Evolutionary conservation across 345 rosid species (phyloP).

Genomic region (Eucalyptus marginata): DNA sequence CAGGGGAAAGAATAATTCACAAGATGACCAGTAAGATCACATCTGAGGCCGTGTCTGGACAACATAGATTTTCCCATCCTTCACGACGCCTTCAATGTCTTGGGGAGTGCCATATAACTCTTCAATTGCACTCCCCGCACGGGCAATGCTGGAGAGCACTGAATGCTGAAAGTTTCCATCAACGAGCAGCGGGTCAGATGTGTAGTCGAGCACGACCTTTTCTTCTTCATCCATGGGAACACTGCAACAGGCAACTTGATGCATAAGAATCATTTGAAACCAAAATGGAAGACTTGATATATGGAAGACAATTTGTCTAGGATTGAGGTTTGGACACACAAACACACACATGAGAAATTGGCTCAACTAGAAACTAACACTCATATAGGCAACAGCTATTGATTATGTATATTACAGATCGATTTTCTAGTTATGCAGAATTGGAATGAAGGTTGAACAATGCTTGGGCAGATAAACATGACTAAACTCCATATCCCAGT

Average conservation of each 20-base stretch:
- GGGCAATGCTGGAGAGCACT: slow-evolving; percentile 69
- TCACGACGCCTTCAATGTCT: slow-evolving; percentile 92
- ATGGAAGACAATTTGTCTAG: background rate
- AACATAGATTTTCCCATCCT: slow-evolving; percentile 77
- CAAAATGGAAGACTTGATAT: too few relatives aligned
- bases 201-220: slow-evolving; percentile 62
- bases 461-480: background rate
- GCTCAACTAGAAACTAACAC: background rate
- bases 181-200: slow-evolving; percentile 55
- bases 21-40: slow-evolving; percentile 15
- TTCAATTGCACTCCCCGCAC: slow-evolving; percentile 71
- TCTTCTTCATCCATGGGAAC: slow-evolving; percentile 98
- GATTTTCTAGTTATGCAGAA: background rate
- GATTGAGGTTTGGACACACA: background rate
- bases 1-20: background rate
- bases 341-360: background rate
- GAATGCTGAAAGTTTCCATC: slow-evolving; percentile 54
- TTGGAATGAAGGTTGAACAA: background rate
- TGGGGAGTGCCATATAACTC: slow-evolving; percentile 83
- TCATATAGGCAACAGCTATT: background rate
- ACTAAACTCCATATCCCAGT: background rate
- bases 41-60: slow-evolving; percentile 97
- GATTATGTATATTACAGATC: background rate
- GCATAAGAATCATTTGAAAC: background rate
- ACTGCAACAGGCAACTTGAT: slow-evolving; percentile 22